Percentiles rank a stretch among this genome's conserved stretches.
Conservation (phyloP, 31 red algal species). For the Endocladia muricata region DNA sequence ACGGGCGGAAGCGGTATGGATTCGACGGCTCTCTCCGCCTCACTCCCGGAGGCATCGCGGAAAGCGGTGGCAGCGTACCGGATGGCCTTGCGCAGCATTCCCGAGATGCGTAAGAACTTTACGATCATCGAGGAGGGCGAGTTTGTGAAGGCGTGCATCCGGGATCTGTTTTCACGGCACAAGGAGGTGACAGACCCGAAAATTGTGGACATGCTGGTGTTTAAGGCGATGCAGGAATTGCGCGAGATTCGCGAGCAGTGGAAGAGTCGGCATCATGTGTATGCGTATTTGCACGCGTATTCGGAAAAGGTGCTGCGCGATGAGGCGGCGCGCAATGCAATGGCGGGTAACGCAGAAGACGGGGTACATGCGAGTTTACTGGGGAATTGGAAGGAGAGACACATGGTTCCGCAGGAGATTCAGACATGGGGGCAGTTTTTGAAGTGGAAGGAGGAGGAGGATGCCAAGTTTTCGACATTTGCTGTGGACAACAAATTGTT, state of each 20-base stretch:
- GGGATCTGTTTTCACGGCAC: conserved; percentile 76
- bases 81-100: conserved; percentile 47
- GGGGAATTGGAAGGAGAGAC: conserved; percentile 31
- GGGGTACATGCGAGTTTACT: conserved; percentile 28
- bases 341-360: conserved; percentile 5
- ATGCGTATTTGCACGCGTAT: conserved; percentile 53
- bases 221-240: conserved; percentile 85
- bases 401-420: conserved; percentile 62
- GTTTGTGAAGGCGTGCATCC: conserved; percentile 43
- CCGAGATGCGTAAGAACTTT: conserved; percentile 78
- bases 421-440: conserved; percentile 59
- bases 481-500: conserved; percentile 64
- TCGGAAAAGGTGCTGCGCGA: conserved; percentile 45
- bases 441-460: conserved; percentile 74
- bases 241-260: conserved; percentile 87
- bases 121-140: conserved; percentile 60
- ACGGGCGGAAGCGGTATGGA: conserved; percentile 76
- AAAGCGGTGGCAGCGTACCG: conserved; percentile 63
- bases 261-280: conserved; percentile 88
- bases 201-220: conserved; percentile 90
- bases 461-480: conserved; percentile 65
- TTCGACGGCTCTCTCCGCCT: conserved; percentile 56
- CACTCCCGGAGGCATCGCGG: conserved; percentile 50
- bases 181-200: conserved; percentile 58
- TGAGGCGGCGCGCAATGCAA: conserved; percentile 3